Evolutionary conservation across 768 basidiomycete genomes (phyloP).

Genomic region (Cyclocybe cylindracea): DNA sequence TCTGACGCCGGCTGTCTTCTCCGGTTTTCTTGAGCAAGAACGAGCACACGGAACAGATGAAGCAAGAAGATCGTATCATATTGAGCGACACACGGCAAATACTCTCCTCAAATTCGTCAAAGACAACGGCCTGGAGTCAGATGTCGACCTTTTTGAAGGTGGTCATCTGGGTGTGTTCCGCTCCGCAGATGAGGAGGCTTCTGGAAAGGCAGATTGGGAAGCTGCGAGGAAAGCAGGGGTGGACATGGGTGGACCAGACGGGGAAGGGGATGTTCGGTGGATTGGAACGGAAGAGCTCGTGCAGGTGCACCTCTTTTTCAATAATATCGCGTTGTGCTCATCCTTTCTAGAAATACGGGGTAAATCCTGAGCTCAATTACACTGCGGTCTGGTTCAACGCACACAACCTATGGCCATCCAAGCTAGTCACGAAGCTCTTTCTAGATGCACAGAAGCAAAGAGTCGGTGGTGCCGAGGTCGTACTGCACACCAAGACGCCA

Average conservation of each 20-base stretch:
- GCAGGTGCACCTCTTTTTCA: slow-evolving; percentile 32
- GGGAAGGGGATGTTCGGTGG: slow-evolving; percentile 37
- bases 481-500: slow-evolving; percentile 74
- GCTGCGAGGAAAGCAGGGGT: slow-evolving; percentile 57
- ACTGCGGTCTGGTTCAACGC: slow-evolving; percentile 54
- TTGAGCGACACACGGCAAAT: slow-evolving; percentile 59
- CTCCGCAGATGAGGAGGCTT: slow-evolving; percentile 42
- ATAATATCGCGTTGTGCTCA: background rate
- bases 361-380: slow-evolving; percentile 44
- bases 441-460: slow-evolving; percentile 32
- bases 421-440: slow-evolving; percentile 73
- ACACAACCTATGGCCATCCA: slow-evolving; percentile 78
- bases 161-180: slow-evolving; percentile 53
- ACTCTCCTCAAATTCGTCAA: slow-evolving; percentile 52
- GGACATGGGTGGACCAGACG: slow-evolving; percentile 27
- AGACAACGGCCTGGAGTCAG: slow-evolving; percentile 38
- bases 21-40: slow-evolving; percentile 41
- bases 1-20: slow-evolving; percentile 53
- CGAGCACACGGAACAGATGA: slow-evolving; percentile 51
- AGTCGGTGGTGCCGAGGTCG: slow-evolving; percentile 37
- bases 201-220: slow-evolving; percentile 45
- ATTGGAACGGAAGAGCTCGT: slow-evolving; percentile 47
- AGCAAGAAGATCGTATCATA: slow-evolving; percentile 47
- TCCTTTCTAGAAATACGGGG: slow-evolving; percentile 24
- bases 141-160: slow-evolving; percentile 64